Conservation (phyloP, 2,329 filamentous ascomycete genomes). For the Xylaria sp. region DNA sequence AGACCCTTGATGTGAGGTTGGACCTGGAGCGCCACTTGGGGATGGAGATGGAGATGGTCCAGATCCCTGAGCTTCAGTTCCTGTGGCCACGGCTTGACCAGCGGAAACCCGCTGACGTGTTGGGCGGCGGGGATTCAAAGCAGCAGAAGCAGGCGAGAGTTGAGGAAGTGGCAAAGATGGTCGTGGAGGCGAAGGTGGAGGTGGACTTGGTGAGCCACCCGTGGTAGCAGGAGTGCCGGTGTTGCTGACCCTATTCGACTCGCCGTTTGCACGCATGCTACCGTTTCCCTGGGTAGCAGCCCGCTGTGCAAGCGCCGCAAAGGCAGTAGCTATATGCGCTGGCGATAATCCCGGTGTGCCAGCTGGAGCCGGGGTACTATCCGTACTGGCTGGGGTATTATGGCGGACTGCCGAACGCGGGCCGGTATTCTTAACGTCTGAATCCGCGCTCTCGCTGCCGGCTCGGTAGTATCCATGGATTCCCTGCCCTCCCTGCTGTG, state of each 20-base stretch:
- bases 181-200: not conserved
- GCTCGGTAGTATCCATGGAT: not conserved
- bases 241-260: not conserved
- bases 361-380: not conserved
- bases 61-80: not conserved
- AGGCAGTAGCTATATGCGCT: not conserved
- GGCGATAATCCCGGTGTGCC: not conserved
- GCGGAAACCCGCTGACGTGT: not conserved
- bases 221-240: not conserved
- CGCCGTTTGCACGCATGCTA: not conserved
- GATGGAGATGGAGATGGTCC: too few species aligned
- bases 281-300: not conserved
- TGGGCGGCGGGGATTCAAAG: not conserved
- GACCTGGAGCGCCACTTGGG: not conserved
- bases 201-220: not conserved
- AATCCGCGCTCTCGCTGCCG: constrained; percentile 4
- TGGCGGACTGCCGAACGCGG: constrained; percentile 1
- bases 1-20: constrained; percentile 12
- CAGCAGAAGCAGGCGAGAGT: not conserved
- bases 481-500: not conserved
- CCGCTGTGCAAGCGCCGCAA: not conserved
- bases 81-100: constrained; percentile 1
- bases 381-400: not conserved
- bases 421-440: constrained; percentile 27
- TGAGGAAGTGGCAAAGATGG: not conserved